Base-by-base conservation (phyloP, 2,329 filamentous ascomycete genomes). In the Colletotrichum ledebouriae region DNA sequence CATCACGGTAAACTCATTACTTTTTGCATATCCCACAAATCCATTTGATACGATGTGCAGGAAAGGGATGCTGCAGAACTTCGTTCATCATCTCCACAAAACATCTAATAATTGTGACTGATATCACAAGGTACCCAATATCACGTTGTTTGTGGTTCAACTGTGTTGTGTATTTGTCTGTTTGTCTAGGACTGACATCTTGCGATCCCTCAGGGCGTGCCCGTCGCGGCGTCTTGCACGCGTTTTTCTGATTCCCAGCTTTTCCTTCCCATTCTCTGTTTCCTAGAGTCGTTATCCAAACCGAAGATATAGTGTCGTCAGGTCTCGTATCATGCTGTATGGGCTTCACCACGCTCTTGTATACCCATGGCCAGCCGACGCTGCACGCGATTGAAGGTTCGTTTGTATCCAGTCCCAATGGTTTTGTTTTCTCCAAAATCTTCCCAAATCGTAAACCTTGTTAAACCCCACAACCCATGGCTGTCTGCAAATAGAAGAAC, bases 171-270 rank as follows among this genome's bases (percentile, higher is more conserved):
- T 50, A 59, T 67, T 67, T 59, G 4, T 52, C 46, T 53, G 53
- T n/a, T 68, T 56, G 62, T 68, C 65, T 68, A 65, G 61, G 65
- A 59, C 55, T 59, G 7, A 47, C 42, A n/a, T 67, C 59, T 50
- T 41, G 50, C 52, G 44, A 22, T 46, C 39, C 15, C 42, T 44
- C 46, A 46, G 57, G 49, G 37, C 50, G 22, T 53, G 49, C 50
- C 58, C 58, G 37, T 58, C 25, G 22, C 25, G 53, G 44, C 47
- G 22, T 44, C n/a, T 52, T 25, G 44, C 46, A 50, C 42, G 29
- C 52, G 15, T 33, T 52, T 50, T 9, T 58, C 44, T 34, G 22
- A 42, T 67, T 52, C 52, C 17, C 63, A 29, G 13, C 59, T 59
- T 67, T 67, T 53, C 46, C 46, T 55, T 61, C 56, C 49, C 60